phyloP scores from a whole-genome alignment of 1,284 basidiomycete species.

The Meira miltonrushii region DNA sequence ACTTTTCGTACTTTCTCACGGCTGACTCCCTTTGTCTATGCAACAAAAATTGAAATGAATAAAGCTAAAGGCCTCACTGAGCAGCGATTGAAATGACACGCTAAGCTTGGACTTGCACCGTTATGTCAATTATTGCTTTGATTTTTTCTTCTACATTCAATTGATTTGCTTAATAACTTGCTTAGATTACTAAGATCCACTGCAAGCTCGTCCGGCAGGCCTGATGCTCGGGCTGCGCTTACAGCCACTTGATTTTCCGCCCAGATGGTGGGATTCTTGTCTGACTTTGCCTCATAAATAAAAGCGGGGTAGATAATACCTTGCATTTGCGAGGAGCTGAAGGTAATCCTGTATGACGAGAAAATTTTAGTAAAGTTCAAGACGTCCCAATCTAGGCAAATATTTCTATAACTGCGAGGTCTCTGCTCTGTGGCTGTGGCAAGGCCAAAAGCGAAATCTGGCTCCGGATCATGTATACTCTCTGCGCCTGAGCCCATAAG shows the following conservation, averaged over 20 bases:
- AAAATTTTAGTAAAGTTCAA: not conserved
- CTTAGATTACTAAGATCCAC: too few species aligned
- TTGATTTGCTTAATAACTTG: too few species aligned
- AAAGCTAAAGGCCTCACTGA: too few species aligned
- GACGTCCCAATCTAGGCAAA: not conserved
- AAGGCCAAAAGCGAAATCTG: slow-evolving; percentile 4
- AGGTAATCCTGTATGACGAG: not conserved
- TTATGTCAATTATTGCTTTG: too few species aligned
- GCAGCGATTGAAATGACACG: too few species aligned
- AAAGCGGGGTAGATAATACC: not conserved
- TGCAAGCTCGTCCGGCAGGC: not conserved
- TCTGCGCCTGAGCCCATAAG: not conserved
- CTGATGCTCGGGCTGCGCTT: not conserved
- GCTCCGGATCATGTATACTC: not conserved
- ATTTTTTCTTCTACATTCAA: too few species aligned
- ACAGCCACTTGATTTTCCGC: slow-evolving; percentile 7
- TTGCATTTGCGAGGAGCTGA: not conserved
- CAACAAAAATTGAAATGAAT: too few species aligned
- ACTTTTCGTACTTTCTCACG: too few species aligned
- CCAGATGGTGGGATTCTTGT: not conserved
- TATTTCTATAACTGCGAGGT: too few species aligned
- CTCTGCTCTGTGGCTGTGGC: not conserved
- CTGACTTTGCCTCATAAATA: slow-evolving; percentile 3
- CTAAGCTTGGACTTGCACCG: too few species aligned
- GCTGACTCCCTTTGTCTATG: too few species aligned